These are phyloP conservation scores for Monsonia emarginata DNA, from an alignment of 441 rosid species.

Conservation along the genomic window DNA sequence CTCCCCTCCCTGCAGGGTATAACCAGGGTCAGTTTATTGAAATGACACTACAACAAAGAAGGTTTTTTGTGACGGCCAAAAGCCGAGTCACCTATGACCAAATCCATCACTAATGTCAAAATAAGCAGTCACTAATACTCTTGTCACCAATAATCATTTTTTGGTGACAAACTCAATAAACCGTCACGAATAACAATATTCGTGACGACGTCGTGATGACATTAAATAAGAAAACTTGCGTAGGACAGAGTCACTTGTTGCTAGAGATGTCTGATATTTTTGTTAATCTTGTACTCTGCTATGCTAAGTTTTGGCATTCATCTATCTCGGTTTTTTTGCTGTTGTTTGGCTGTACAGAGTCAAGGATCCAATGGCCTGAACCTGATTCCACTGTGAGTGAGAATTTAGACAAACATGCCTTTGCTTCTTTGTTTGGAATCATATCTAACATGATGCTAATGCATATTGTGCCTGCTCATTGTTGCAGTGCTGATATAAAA, in stretches of 20 bases:
- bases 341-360: slow-evolving; percentile 19
- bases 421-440: slow-evolving; percentile 1
- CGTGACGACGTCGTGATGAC: too few relatives aligned
- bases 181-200: too few relatives aligned
- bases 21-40: too few relatives aligned
- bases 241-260: not conserved
- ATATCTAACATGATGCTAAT: not conserved
- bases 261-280: not conserved
- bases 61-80: too few relatives aligned
- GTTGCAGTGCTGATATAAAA: slow-evolving; percentile 9
- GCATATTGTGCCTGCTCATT: not conserved
- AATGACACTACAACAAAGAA: too few relatives aligned
- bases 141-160: too few relatives aligned
- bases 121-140: too few relatives aligned
- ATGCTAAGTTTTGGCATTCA: not conserved
- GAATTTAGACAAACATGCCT: not conserved
- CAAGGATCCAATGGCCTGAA: slow-evolving; percentile 18
- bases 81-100: too few relatives aligned
- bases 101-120: too few relatives aligned
- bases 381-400: slow-evolving; percentile 30
- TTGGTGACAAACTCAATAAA: too few relatives aligned
- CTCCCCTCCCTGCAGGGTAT: too few relatives aligned
- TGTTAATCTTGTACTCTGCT: slow-evolving; percentile 10
- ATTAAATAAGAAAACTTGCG: too few relatives aligned
- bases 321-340: not conserved